phyloP scores from a whole-genome alignment of 352 stramenopile species.

The Globisporangium sylvaticum region DNA sequence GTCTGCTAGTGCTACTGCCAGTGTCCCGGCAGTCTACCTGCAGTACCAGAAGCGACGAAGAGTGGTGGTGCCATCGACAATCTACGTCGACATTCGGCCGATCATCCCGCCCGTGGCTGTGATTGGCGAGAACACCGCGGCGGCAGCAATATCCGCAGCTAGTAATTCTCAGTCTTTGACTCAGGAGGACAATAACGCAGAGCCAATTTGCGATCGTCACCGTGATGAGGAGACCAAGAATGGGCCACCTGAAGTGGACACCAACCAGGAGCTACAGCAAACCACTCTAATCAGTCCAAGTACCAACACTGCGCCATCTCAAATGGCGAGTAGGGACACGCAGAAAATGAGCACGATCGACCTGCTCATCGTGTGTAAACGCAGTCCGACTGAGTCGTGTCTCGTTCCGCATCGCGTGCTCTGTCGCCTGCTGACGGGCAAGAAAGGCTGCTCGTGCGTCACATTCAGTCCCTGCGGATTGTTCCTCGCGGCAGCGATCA shows the following conservation, averaged over 20 bases:
- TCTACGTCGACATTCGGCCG: constrained; percentile 10
- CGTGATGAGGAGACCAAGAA: neutral
- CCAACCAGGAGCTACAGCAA: neutral
- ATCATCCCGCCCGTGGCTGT: constrained; percentile 11
- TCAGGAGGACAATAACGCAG: neutral
- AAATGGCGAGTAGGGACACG: neutral
- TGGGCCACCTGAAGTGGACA: neutral
- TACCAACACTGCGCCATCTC: neutral
- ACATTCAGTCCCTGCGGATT: constrained; percentile 56
- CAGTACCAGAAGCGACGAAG: constrained; percentile 57
- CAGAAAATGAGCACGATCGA: constrained; percentile 14
- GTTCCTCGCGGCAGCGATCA: constrained; percentile 46
- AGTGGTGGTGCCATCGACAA: neutral
- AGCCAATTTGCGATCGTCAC: neutral
- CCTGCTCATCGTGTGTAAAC: constrained; percentile 28
- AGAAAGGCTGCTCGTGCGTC: constrained; percentile 53
- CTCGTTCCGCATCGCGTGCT: constrained; percentile 56
- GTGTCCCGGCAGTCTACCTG: constrained; percentile 45
- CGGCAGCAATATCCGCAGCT: neutral
- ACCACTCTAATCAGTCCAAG: neutral
- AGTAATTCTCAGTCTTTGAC: neutral
- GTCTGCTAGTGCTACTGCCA: neutral
- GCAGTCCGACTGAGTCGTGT: constrained; percentile 35
- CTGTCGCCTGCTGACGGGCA: constrained; percentile 45
- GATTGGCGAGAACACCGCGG: neutral